These are phyloP conservation scores for Fusarium subtropicale DNA, from an alignment of 2,329 filamentous ascomycete genomes.

Conservation along the genomic window DNA sequence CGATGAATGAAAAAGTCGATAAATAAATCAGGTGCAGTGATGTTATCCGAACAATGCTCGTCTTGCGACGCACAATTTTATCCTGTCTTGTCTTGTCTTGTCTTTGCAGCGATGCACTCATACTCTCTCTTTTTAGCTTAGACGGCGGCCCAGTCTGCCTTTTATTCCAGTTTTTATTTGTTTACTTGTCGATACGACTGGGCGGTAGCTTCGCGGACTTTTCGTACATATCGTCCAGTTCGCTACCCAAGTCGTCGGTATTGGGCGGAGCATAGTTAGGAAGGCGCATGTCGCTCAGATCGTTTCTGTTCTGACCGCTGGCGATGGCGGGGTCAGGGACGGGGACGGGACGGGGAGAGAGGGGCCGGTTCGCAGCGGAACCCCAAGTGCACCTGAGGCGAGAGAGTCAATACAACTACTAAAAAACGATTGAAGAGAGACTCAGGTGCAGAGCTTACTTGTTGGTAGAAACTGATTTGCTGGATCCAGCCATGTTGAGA, in stretches of 20 bases:
- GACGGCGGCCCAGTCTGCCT: background rate
- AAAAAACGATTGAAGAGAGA: background rate
- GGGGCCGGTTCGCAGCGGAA: background rate
- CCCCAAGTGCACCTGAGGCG: background rate
- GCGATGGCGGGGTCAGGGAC: background rate
- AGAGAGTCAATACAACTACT: background rate
- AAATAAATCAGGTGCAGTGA: background rate
- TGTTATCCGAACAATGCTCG: background rate
- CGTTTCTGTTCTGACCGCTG: background rate
- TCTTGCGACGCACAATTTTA: constrained; percentile 16
- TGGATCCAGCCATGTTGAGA: background rate
- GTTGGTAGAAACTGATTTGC: background rate
- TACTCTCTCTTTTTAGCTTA: background rate
- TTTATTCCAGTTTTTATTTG: background rate
- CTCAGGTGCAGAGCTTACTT: background rate
- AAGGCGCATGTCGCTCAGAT: background rate
- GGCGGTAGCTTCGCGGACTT: background rate
- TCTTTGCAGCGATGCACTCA: background rate
- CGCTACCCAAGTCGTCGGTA: background rate
- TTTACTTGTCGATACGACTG: background rate
- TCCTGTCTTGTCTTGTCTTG: background rate
- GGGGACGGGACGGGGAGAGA: background rate
- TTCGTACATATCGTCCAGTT: background rate
- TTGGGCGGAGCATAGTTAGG: background rate
- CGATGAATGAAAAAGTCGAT: background rate